Evolutionary conservation across 768 basidiomycete genomes (phyloP).

Genomic region (Cystobasidium ongulense): DNA sequence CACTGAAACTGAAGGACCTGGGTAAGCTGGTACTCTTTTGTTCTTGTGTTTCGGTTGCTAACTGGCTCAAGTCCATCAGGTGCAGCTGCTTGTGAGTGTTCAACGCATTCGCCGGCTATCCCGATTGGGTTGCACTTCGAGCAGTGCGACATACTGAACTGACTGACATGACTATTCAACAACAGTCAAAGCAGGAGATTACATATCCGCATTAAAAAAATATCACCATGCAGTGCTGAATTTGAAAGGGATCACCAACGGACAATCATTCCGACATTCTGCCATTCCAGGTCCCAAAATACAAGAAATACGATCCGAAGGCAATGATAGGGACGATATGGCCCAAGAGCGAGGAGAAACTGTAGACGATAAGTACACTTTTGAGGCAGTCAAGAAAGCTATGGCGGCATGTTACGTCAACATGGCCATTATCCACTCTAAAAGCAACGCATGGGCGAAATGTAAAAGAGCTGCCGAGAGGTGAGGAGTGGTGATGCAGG

Average conservation of each 20-base stretch:
- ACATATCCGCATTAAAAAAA: background rate
- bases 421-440: conserved; percentile 8
- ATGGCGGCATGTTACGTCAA: conserved; percentile 17
- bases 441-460: conserved; percentile 7
- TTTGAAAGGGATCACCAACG: conserved; percentile 7
- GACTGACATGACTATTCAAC: background rate
- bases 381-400: background rate
- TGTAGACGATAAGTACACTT: background rate
- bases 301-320: background rate
- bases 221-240: background rate
- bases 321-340: background rate
- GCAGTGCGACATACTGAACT: background rate
- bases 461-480: background rate
- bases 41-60: background rate
- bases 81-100: conserved; percentile 21
- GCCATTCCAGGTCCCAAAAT: background rate
- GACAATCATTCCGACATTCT: background rate
- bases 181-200: conserved; percentile 18
- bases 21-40: background rate
- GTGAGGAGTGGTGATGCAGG: background rate
- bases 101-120: too few relatives aligned
- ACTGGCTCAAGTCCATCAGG: background rate
- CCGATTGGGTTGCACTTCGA: background rate
- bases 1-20: conserved; percentile 4
- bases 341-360: background rate